Percentiles rank a stretch among this genome's conserved stretches.
Evolutionary conservation across 768 basidiomycete species (phyloP).

Genomic region (Dentipellis sp.): DNA sequence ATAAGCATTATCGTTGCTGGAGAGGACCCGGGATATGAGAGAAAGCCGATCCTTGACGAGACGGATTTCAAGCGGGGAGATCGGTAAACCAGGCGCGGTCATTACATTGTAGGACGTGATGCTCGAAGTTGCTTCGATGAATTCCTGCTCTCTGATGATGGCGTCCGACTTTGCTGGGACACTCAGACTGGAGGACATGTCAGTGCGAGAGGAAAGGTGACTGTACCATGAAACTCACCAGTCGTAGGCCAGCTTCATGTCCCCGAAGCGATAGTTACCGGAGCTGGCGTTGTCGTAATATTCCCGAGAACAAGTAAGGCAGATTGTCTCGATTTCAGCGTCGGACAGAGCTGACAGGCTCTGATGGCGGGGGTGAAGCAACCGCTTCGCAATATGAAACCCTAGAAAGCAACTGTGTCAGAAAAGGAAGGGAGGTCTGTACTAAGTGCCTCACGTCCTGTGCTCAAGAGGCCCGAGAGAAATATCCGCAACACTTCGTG

Average conservation of each 20-base stretch:
- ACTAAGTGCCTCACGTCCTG: constrained; percentile 64
- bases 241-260: constrained; percentile 95
- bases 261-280: constrained; percentile 86
- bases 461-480: constrained; percentile 76
- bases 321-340: constrained; percentile 62
- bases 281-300: constrained; percentile 92
- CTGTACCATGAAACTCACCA: constrained; percentile 45
- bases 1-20: constrained; percentile 79
- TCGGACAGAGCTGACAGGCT: constrained; percentile 38
- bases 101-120: constrained; percentile 86
- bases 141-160: constrained; percentile 68
- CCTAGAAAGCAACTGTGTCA: constrained; percentile 28
- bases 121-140: constrained; percentile 95
- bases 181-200: constrained; percentile 44
- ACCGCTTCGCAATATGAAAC: constrained; percentile 55
- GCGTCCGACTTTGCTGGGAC: constrained; percentile 59
- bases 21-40: constrained; percentile 80
- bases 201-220: neutral
- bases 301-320: constrained; percentile 73
- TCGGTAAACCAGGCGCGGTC: constrained; percentile 63
- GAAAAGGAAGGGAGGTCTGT: neutral
- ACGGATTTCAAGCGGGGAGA: constrained; percentile 90
- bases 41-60: constrained; percentile 83
- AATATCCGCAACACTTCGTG: constrained; percentile 78
- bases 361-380: constrained; percentile 40